Evolutionary conservation across 495 filamentous ascomycete species (phyloP).

Genomic region (Neurospora sublineolata): DNA sequence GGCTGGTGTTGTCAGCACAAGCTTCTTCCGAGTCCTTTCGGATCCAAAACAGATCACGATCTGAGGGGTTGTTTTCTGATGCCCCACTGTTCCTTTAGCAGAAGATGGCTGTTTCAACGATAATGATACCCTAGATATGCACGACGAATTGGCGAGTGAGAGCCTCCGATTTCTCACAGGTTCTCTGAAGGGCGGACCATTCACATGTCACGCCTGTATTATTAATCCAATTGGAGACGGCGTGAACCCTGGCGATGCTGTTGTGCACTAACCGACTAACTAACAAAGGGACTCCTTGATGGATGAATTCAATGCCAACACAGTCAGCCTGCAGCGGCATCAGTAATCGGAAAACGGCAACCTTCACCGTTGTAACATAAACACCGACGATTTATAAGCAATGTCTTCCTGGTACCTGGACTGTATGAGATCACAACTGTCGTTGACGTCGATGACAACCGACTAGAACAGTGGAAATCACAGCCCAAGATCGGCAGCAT

Average conservation of each 20-base stretch:
- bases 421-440: neutral
- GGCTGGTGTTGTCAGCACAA: neutral
- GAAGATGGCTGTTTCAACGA: neutral
- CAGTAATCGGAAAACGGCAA: neutral
- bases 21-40: neutral
- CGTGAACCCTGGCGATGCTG: neutral
- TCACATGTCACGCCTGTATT: neutral
- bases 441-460: neutral
- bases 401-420: neutral
- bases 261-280: neutral
- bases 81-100: neutral
- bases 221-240: neutral
- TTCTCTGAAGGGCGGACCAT: slow-evolving; percentile 1
- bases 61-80: neutral
- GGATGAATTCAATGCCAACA: neutral
- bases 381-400: neutral
- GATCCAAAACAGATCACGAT: neutral
- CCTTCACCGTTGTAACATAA: neutral
- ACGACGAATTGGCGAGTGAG: slow-evolving; percentile 9
- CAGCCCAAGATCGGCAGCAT: neutral
- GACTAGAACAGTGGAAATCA: neutral
- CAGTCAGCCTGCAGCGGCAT: neutral
- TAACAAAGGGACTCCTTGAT: neutral
- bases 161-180: slow-evolving; percentile 1
- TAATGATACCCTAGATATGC: neutral